Percentiles rank a stretch among this genome's conserved stretches.
Evolutionary conservation across 352 stramenopile species (phyloP).

Genomic region (Pythium brassicae): DNA sequence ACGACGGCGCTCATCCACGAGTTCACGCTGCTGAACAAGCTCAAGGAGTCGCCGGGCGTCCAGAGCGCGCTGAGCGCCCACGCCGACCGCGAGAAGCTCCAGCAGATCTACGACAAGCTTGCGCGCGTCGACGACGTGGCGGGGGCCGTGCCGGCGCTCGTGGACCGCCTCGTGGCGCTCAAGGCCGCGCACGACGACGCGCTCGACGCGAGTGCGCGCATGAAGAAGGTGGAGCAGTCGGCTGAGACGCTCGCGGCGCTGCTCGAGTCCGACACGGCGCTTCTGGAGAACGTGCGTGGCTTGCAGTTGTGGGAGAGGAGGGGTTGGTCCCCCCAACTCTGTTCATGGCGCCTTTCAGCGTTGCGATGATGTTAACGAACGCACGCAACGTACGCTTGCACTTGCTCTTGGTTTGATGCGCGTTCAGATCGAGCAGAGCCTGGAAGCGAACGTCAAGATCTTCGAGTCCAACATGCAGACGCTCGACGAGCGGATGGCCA

Average conservation of each 20-base stretch:
- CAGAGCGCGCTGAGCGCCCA: slow-evolving; percentile 52
- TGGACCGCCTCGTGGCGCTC: slow-evolving; percentile 70
- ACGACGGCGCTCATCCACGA: slow-evolving; percentile 75
- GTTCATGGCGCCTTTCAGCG: too few relatives aligned
- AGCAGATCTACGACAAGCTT: slow-evolving; percentile 71
- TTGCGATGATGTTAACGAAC: neutral
- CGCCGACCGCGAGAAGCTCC: slow-evolving; percentile 60
- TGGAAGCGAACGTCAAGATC: slow-evolving; percentile 67
- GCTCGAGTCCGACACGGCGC: slow-evolving; percentile 51
- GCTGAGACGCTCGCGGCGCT: slow-evolving; percentile 51
- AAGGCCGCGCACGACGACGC: slow-evolving; percentile 71
- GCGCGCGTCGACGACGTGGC: slow-evolving; percentile 52
- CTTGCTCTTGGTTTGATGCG: neutral
- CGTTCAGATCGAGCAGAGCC: slow-evolving; percentile 65
- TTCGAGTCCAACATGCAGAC: slow-evolving; percentile 77
- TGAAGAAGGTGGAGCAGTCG: slow-evolving; percentile 62
- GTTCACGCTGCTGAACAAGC: slow-evolving; percentile 71
- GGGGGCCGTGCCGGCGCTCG: slow-evolving; percentile 53
- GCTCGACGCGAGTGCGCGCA: slow-evolving; percentile 35
- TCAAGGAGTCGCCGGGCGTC: slow-evolving; percentile 65
- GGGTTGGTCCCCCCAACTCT: too few relatives aligned
- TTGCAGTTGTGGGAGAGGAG: neutral
- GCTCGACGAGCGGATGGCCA: slow-evolving; percentile 68
- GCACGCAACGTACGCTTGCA: neutral
- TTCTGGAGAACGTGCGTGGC: slow-evolving; percentile 67